These are phyloP conservation scores for Lecanosticta acicola DNA, from an alignment of 2,329 filamentous ascomycete species.

Conservation along the genomic window DNA sequence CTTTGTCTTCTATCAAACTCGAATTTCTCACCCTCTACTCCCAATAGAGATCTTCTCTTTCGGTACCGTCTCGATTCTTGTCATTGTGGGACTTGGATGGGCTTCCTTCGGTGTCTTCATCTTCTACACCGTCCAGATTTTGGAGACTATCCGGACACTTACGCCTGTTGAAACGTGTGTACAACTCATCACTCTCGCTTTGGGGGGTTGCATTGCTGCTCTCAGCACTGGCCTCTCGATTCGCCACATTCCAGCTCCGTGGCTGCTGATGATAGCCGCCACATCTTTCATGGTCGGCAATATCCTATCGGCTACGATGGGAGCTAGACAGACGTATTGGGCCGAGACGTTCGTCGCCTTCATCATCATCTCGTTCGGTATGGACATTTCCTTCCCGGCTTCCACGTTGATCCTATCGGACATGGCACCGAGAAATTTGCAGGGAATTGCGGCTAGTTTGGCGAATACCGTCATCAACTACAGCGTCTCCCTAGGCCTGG, in stretches of 20 bases:
- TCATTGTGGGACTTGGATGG: slow-evolving; percentile 43
- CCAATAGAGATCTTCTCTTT: slow-evolving; percentile 49
- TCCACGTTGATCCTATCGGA: slow-evolving; percentile 57
- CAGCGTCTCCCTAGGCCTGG: slow-evolving; percentile 59
- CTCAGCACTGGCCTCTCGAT: slow-evolving; percentile 32
- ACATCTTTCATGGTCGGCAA: slow-evolving; percentile 38
- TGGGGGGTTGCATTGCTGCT: too few relatives aligned
- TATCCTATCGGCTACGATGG: slow-evolving; percentile 42
- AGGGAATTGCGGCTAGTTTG: slow-evolving; percentile 50
- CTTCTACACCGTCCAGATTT: neutral
- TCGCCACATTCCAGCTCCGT: slow-evolving; percentile 19
- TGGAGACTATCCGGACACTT: neutral
- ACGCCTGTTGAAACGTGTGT: slow-evolving; percentile 20
- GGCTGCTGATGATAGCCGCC: slow-evolving; percentile 34
- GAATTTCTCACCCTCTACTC: slow-evolving; percentile 49
- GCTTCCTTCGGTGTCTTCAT: slow-evolving; percentile 18
- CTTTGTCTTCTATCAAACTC: slow-evolving; percentile 53
- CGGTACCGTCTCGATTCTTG: slow-evolving; percentile 52
- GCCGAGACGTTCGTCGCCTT: slow-evolving; percentile 55
- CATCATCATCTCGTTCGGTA: slow-evolving; percentile 46
- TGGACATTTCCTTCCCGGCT: slow-evolving; percentile 62
- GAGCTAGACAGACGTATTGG: slow-evolving; percentile 57
- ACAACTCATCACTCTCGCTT: too few relatives aligned
- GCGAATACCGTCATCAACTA: slow-evolving; percentile 60
- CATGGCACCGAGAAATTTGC: slow-evolving; percentile 39